phyloP scores from a whole-genome alignment of 2,329 filamentous ascomycete genomes.

The Sclerotinia subarctica region DNA sequence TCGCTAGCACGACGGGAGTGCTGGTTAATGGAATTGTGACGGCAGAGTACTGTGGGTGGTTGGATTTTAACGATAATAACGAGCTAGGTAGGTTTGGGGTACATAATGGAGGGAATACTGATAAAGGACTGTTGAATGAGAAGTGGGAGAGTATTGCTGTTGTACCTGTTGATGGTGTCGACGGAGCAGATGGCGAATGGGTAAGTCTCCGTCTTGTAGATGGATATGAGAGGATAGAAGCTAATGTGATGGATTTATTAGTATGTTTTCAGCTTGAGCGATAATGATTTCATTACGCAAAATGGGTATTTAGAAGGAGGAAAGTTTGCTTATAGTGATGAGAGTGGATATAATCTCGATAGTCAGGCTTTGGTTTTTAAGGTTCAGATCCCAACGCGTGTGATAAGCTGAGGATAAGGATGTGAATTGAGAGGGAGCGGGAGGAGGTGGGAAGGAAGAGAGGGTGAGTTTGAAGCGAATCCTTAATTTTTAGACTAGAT shows the following conservation, averaged over 20 bases:
- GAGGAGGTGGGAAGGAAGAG: too few relatives aligned
- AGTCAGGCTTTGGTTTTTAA: conserved; percentile 59
- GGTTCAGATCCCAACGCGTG: conserved; percentile 27
- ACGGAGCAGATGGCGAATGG: conserved; percentile 54
- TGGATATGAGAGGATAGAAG: neutral
- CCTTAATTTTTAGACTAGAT: too few relatives aligned
- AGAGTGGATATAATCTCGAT: conserved; percentile 53
- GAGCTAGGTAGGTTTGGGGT: conserved; percentile 64
- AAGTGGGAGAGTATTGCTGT: conserved; percentile 72
- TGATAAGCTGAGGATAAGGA: neutral
- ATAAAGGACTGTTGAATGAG: conserved; percentile 62
- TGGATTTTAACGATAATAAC: conserved; percentile 65
- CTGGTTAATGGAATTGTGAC: conserved; percentile 54
- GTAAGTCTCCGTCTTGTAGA: neutral
- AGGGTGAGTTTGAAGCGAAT: neutral
- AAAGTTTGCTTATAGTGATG: conserved; percentile 51
- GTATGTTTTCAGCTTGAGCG: conserved; percentile 64
- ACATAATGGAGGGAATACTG: conserved; percentile 63
- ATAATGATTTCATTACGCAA: conserved; percentile 75
- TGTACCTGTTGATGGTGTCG: conserved; percentile 52
- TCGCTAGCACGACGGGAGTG: conserved; percentile 46
- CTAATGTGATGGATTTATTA: neutral
- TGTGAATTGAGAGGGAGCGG: neutral
- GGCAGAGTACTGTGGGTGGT: conserved; percentile 61
- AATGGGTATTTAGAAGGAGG: conserved; percentile 57